These are phyloP conservation scores for Diphasiastrum complanatum DNA, from an alignment of 83 land plant species.

Conservation along the genomic window DNA sequence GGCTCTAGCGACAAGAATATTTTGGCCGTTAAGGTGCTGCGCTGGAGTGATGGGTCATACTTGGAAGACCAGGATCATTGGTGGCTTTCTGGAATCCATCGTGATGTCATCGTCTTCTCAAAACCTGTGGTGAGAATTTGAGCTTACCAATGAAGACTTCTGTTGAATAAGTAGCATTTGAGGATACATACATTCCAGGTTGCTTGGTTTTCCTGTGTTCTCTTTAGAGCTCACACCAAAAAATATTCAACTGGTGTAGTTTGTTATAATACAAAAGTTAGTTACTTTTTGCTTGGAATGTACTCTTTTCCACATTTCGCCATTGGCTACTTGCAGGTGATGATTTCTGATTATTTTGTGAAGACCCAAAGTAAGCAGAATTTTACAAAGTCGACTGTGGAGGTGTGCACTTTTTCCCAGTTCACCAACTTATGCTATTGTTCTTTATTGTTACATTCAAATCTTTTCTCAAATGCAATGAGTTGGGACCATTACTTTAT, in stretches of 20 bases:
- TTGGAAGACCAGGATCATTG: constrained; percentile 99
- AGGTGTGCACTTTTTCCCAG: constrained; percentile 30
- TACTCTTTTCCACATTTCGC: not conserved
- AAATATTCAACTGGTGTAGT: too few species aligned
- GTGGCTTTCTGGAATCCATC: constrained; percentile 99
- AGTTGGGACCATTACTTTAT: too few species aligned
- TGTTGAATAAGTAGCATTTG: too few species aligned
- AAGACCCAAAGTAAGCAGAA: constrained; percentile 40
- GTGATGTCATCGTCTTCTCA: constrained; percentile 81
- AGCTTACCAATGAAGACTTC: not conserved
- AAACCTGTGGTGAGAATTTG: constrained; percentile 67
- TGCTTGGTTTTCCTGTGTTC: too few species aligned
- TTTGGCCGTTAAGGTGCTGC: constrained; percentile 89
- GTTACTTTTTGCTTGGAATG: not conserved
- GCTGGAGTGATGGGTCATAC: constrained; percentile 99
- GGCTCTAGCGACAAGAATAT: constrained; percentile 52
- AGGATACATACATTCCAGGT: too few species aligned
- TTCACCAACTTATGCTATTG: not conserved
- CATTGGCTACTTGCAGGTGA: constrained; percentile 90
- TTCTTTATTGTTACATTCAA: too few species aligned
- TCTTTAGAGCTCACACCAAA: too few species aligned
- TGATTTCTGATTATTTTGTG: constrained; percentile 89
- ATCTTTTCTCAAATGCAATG: too few species aligned
- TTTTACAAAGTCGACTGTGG: constrained; percentile 50
- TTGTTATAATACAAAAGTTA: too few species aligned